A percentile compares a stretch with the other conserved stretches of the same genome.
These are phyloP conservation scores for Candida xiaguanensis DNA, from an alignment of 805 yeast genomes.

Conservation along the genomic window DNA sequence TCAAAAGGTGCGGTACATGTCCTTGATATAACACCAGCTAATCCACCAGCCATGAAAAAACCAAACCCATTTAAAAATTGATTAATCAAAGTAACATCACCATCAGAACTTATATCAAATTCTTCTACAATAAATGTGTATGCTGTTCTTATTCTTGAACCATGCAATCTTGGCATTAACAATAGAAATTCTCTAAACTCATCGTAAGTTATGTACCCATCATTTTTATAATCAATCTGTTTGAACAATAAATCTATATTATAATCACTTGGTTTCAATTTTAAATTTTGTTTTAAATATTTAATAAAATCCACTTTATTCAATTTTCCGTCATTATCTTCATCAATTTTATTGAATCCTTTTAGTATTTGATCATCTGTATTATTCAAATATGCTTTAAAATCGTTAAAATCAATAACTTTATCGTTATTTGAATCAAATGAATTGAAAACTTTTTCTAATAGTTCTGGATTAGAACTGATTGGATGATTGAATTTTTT, in stretches of 20 bases:
- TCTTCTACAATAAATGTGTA: slow-evolving; percentile 78
- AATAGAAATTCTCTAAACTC: slow-evolving; percentile 82
- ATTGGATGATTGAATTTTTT: slow-evolving; percentile 58
- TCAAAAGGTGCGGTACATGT: slow-evolving; percentile 98
- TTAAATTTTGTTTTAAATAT: slow-evolving; percentile 55
- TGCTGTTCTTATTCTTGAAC: slow-evolving; percentile 77
- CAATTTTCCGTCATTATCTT: slow-evolving; percentile 69
- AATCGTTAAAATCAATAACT: slow-evolving; percentile 60
- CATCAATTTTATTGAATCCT: slow-evolving; percentile 68
- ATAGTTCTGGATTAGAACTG: slow-evolving; percentile 55
- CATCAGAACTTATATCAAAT: slow-evolving; percentile 78
- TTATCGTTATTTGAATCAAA: slow-evolving; percentile 58
- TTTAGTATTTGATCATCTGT: slow-evolving; percentile 69
- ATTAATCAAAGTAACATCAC: slow-evolving; percentile 81
- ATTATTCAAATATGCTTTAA: slow-evolving; percentile 55
- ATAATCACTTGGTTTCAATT: slow-evolving; percentile 48
- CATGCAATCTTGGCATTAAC: slow-evolving; percentile 76
- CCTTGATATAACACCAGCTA: slow-evolving; percentile 93
- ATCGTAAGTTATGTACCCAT: slow-evolving; percentile 73
- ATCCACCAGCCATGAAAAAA: slow-evolving; percentile 89
- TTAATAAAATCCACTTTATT: slow-evolving; percentile 60
- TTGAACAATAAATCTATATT: slow-evolving; percentile 56
- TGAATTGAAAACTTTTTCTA: slow-evolving; percentile 52
- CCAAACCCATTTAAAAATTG: slow-evolving; percentile 84
- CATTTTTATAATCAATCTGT: slow-evolving; percentile 50